phyloP scores from a whole-genome alignment of 1,284 basidiomycete species.

The Fomitopsis palustris region DNA sequence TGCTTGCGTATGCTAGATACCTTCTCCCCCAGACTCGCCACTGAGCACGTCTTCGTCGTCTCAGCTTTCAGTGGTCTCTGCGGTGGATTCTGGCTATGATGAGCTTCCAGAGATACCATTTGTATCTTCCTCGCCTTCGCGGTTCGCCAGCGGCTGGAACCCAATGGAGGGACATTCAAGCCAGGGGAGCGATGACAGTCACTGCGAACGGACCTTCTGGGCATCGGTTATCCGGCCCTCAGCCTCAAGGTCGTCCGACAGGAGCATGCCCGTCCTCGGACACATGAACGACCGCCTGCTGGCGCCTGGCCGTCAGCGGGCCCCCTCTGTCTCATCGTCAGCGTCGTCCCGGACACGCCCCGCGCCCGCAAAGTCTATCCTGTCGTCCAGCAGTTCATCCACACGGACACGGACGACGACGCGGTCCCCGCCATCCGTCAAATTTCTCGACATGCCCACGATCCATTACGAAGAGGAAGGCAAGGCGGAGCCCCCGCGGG shows the following conservation, averaged over 20 bases:
- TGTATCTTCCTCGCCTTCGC: constrained; percentile 20
- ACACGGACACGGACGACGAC: constrained; percentile 28
- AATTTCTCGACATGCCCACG: constrained; percentile 40
- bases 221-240: constrained; percentile 20
- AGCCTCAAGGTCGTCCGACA: constrained; percentile 22
- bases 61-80: constrained; percentile 22
- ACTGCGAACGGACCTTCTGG: constrained; percentile 23
- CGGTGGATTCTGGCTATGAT: constrained; percentile 18
- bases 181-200: constrained; percentile 13
- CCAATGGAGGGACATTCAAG: constrained; percentile 11
- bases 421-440: constrained; percentile 38
- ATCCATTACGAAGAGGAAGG: constrained; percentile 29
- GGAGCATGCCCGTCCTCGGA: constrained; percentile 14
- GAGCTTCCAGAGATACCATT: constrained; percentile 31
- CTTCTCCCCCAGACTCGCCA: constrained; percentile 20
- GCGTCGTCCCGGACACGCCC: constrained; percentile 27
- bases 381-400: constrained; percentile 27
- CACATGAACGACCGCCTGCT: constrained; percentile 19
- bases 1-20: constrained; percentile 12
- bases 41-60: constrained; percentile 27
- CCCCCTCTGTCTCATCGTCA: constrained; percentile 27
- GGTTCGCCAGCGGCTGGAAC: constrained; percentile 8
- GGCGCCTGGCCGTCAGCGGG: constrained; percentile 21
- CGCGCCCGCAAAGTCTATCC: constrained; percentile 30
- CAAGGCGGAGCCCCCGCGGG: constrained; percentile 14